phyloP scores from a whole-genome alignment of 768 basidiomycete genomes.

The Mycena belliarum region DNA sequence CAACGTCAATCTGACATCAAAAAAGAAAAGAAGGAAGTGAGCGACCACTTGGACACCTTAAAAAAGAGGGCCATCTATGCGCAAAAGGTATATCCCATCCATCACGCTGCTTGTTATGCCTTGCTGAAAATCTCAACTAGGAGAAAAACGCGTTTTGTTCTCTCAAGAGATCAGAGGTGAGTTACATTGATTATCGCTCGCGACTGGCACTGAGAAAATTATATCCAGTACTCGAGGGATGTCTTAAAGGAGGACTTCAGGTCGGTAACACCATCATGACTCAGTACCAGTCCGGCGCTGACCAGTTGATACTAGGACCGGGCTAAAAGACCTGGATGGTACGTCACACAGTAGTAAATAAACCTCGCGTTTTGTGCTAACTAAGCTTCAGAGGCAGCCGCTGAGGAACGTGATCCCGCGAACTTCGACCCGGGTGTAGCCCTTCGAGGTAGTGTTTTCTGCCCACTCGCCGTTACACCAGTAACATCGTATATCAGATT shows the following conservation, averaged over 20 bases:
- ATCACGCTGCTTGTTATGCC: background rate
- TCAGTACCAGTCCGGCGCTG: background rate
- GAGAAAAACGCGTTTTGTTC: slow-evolving; percentile 68
- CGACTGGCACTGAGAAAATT: background rate
- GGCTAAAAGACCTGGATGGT: slow-evolving; percentile 63
- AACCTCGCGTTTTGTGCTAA: background rate
- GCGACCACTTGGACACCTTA: slow-evolving; percentile 33
- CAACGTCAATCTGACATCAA: slow-evolving; percentile 38
- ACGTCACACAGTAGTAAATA: slow-evolving; percentile 3
- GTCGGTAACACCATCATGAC: background rate
- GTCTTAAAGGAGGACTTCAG: slow-evolving; percentile 60
- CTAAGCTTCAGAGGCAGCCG: slow-evolving; percentile 45
- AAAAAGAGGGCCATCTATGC: slow-evolving; percentile 45
- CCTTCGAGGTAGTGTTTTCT: slow-evolving; percentile 42
- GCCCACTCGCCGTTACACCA: background rate
- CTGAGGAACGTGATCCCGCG: slow-evolving; percentile 58
- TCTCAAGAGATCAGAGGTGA: slow-evolving; percentile 55
- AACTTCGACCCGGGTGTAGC: slow-evolving; percentile 54
- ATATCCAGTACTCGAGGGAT: slow-evolving; percentile 50
- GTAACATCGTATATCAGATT: slow-evolving; percentile 47
- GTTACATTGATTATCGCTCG: background rate
- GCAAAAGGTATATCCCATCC: slow-evolving; percentile 38
- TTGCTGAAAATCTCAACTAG: slow-evolving; percentile 27
- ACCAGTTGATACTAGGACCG: slow-evolving; percentile 34
- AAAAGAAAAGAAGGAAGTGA: slow-evolving; percentile 36